Evolutionary conservation across 2,329 filamentous ascomycete genomes (phyloP), one percentile per base, ranked within the genome.

Genomic region (Fusarium piperis): DNA sequence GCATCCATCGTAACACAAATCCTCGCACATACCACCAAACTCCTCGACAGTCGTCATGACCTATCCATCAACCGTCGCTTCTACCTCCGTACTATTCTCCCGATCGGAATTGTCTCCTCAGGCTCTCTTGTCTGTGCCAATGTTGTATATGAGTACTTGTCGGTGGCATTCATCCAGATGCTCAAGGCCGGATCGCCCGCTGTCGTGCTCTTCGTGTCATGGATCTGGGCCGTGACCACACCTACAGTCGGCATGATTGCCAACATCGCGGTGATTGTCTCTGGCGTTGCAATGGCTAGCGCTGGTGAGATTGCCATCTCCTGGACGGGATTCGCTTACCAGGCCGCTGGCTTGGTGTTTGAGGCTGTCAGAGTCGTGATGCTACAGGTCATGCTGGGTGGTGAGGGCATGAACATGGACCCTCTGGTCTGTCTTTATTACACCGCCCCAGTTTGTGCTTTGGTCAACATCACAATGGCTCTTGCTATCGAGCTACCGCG

Each of bases 351-450:
- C 1, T 23, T 67, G 16, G 59, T 55, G 3, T 72, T 68, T 13
- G 70, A 72, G 32, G 70, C 65, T 8, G 59, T 68, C 0, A 53
- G 70, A 9, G 62, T 71, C 3, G 70, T 72, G 1, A 58, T 71
- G 68, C 62, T 70, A 1, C 70, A 72, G 48, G 28, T 72, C 13
- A 71, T 72, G 65, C 57, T 72, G 5, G 66, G 62, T 8, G 60
- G 65, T 1, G 70, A 71, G 16, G 65, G 70, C 0, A 52, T 72
- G 48, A 57, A 67, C 28, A 72, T 72, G 70, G 59, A 72, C 7
- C 62, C 70, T 1, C 58, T 72, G 52, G 68, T 72, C 15, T 64
- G 70, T 0, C 63, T 72, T 0, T 72, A 72, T 16, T 72, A 72
- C 4, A 70, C 66, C 7, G 68, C 68, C 0, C 70, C 70, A 4